These are phyloP conservation scores for Emydomyces testavorans DNA, from an alignment of 2,329 filamentous ascomycete species.

Conservation along the genomic window DNA sequence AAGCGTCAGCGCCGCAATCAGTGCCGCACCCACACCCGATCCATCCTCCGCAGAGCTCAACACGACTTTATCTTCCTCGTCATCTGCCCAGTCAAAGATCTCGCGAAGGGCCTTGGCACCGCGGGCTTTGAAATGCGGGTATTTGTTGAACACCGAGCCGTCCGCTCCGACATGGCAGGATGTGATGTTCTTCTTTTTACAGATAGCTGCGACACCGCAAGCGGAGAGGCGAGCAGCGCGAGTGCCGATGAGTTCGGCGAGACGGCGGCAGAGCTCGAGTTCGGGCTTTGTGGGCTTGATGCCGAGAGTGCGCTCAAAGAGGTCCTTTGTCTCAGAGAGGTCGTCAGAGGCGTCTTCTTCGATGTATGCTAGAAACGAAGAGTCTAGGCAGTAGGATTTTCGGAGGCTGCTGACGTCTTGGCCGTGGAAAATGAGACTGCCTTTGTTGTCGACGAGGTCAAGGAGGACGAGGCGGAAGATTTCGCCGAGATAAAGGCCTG, in stretches of 20 bases:
- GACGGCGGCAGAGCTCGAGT: constrained; percentile 75
- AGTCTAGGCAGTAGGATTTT: constrained; percentile 80
- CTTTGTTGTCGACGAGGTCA: constrained; percentile 69
- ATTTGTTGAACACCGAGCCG: constrained; percentile 97
- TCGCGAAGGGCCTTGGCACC: constrained; percentile 82
- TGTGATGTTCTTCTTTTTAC: constrained; percentile 85
- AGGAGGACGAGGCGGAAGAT: constrained; percentile 81
- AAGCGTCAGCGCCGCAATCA: constrained; percentile 68
- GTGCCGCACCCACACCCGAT: constrained; percentile 86
- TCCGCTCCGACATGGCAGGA: constrained; percentile 91
- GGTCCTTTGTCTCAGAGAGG: constrained; percentile 72
- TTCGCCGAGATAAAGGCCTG: constrained; percentile 85
- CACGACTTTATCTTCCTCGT: constrained; percentile 77
- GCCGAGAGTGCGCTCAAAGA: constrained; percentile 65
- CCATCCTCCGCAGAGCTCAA: constrained; percentile 88
- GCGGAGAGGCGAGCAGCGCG: constrained; percentile 85
- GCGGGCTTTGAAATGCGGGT: constrained; percentile 92
- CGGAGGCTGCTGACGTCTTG: constrained; percentile 72
- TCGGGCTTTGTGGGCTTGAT: constrained; percentile 63
- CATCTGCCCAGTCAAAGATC: constrained; percentile 85
- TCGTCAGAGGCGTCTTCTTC: constrained; percentile 97
- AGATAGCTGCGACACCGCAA: constrained; percentile 90
- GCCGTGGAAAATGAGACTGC: constrained; percentile 64
- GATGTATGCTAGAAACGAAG: constrained; percentile 84
- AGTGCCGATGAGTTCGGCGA: constrained; percentile 88